A percentile compares a stretch with the other conserved stretches of the same genome.
These are phyloP conservation scores for Wallacemonas sp. DNA, from an alignment of 208 protist genomes.

Conservation along the genomic window DNA sequence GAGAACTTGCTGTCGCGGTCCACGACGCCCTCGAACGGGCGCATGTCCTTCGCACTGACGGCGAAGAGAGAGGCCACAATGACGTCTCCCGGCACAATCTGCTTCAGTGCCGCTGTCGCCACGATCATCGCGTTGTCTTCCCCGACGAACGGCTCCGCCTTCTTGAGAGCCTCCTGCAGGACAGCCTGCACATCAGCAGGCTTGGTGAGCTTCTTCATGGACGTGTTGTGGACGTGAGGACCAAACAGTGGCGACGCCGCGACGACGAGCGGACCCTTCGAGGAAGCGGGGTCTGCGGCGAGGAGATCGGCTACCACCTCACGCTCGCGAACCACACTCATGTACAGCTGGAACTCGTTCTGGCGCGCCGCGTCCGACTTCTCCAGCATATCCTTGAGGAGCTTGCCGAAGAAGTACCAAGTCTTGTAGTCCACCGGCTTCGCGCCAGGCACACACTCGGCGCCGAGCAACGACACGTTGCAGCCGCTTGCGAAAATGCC, in stretches of 20 bases:
- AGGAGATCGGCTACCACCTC: conserved; percentile 40
- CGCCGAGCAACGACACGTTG: conserved; percentile 46
- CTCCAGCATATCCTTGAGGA: conserved; percentile 25
- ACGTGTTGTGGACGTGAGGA: conserved; percentile 26
- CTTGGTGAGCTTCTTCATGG: conserved; percentile 18
- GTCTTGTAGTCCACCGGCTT: conserved; percentile 32
- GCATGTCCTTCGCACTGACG: conserved; percentile 29
- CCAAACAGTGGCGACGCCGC: conserved; percentile 52
- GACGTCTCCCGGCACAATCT: conserved; percentile 39
- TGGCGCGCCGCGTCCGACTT: conserved; percentile 2
- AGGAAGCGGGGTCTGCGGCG: conserved; percentile 5
- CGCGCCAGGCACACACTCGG: conserved; percentile 27
- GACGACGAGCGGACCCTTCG: conserved; percentile 31
- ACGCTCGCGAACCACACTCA: conserved; percentile 40
- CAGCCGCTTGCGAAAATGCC: conserved; percentile 29
- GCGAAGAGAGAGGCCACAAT: conserved; percentile 46
- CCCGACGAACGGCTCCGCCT: conserved; percentile 17
- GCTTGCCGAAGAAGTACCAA: conserved; percentile 37
- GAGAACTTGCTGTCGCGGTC: conserved; percentile 24
- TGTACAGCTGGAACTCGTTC: conserved; percentile 38
- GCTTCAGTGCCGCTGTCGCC: conserved; percentile 50
- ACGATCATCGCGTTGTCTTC: conserved; percentile 34
- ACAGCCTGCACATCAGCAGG: conserved; percentile 19
- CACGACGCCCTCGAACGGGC: conserved; percentile 26
- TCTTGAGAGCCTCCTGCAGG: conserved; percentile 26